Base-by-base conservation (phyloP, 2,329 filamentous ascomycete species). In the Fusarium falciforme region DNA sequence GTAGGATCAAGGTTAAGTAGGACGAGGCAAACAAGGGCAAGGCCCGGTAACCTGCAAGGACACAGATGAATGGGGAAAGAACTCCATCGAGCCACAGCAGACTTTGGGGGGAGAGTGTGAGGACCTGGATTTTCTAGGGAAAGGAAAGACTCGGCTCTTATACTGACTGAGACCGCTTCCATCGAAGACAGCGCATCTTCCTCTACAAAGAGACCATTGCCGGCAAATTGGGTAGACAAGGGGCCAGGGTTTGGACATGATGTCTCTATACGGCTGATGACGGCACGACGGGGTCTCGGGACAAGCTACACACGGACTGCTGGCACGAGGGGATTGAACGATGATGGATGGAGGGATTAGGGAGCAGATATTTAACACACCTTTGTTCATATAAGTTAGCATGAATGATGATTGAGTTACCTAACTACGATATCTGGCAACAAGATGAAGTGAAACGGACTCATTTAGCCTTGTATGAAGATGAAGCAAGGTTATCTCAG, bases 161-260 rank as follows among this genome's bases (percentile, higher is more conserved):
- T 16, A 29, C 40, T 20, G 35, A 29, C 20, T 2, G 20, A 36
- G 22, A 22, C 10, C 6, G 60, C 31, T 22, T 36, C 58, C 20
- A 38, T 49, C 54, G 25, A 55, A 66, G 68, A 72, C 62, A 57
- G 33, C 42, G 52, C 63, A 66, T 49, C 44, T 68, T 61, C 61
- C 35, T 65, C 58, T 47, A 40, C 29, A 25, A 62, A 54, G 61
- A 61, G 60, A 70, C 25, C 27, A 47, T 61, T 52, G 54, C 52
- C 55, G 47, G 67, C 31, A 49, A 42, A 31, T 75, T 77, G 73
- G 64, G 60, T 72, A 72, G 31, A 61, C 31, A 40, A 25, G 49
- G 17, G 31, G 38, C 33, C 52, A 49, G 9, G 44, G 22, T 25
- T 74, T 74, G 72, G 68, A 74, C 74, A 63, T 38, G 60, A 61